Conservation (phyloP, 768 basidiomycete genomes). For the Amanita rubescens region DNA sequence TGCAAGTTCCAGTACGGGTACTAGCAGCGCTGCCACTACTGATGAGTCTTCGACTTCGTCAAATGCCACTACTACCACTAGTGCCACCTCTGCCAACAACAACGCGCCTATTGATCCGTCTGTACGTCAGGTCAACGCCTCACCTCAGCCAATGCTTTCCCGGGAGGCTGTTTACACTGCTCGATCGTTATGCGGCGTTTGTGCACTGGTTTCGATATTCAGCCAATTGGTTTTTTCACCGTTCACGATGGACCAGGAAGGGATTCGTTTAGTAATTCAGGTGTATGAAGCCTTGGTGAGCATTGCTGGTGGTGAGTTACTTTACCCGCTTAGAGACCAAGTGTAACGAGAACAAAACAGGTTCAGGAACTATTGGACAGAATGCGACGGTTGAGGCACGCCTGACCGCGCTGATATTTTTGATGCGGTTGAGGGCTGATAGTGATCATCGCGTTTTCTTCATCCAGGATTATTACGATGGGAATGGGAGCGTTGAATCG, state of each 20-base stretch:
- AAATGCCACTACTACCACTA: not conserved
- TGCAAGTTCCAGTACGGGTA: not conserved
- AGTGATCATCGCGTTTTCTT: slow-evolving; percentile 83
- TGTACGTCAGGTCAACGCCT: not conserved
- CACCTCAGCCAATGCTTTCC: not conserved
- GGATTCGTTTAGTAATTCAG: slow-evolving; percentile 43
- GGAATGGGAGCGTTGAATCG: slow-evolving; percentile 45
- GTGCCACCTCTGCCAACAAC: not conserved
- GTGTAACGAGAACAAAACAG: not conserved
- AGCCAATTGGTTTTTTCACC: slow-evolving; percentile 67
- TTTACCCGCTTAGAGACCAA: not conserved
- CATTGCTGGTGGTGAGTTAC: slow-evolving; percentile 17
- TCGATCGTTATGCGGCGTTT: slow-evolving; percentile 51
- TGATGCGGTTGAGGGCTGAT: slow-evolving; percentile 85
- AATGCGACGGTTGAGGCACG: slow-evolving; percentile 21
- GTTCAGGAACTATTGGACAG: not conserved
- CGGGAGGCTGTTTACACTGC: slow-evolving; percentile 12
- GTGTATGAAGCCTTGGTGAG: slow-evolving; percentile 46
- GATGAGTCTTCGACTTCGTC: not conserved
- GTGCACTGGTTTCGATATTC: slow-evolving; percentile 60
- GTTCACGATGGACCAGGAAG: slow-evolving; percentile 37
- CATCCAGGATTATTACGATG: slow-evolving; percentile 43
- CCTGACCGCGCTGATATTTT: slow-evolving; percentile 72
- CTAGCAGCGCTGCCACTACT: not conserved
- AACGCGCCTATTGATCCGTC: not conserved